Conservation (phyloP, 2,329 filamentous ascomycete genomes). For the Botrytis fragariae region DNA sequence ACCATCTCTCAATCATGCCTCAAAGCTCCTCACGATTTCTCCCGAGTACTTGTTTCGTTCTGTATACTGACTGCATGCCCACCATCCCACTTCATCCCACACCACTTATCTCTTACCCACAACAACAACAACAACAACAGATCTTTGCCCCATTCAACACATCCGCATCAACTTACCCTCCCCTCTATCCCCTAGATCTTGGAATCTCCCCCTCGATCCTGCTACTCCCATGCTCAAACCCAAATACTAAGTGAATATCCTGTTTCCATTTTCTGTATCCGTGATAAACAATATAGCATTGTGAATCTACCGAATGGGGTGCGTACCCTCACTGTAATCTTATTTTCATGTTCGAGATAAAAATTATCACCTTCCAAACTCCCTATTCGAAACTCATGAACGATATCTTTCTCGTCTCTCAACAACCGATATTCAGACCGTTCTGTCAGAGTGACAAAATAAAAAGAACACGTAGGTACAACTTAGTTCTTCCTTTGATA, state of each 20-base stretch:
- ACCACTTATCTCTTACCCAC: no score
- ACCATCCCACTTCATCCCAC: background rate
- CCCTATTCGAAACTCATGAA: no score
- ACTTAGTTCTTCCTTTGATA: no score
- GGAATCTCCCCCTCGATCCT: background rate
- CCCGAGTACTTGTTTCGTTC: background rate
- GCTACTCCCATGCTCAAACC: background rate
- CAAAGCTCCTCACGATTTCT: background rate
- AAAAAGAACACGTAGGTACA: no score
- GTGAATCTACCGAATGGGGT: background rate
- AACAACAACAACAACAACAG: no score
- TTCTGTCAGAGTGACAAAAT: no score
- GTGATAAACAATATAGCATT: background rate
- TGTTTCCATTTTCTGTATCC: background rate
- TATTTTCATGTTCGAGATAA: background rate
- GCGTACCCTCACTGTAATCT: background rate
- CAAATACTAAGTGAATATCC: background rate
- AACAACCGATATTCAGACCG: background rate
- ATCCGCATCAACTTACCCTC: no score
- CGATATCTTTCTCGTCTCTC: no score
- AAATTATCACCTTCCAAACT: no score
- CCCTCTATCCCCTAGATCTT: background rate
- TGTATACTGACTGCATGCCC: background rate
- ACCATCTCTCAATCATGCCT: background rate
- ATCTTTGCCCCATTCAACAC: background rate